Evolutionary conservation across 257 asterid species (phyloP), one percentile per base, ranked within the genome.

Genomic region (Jacaranda copaia): DNA sequence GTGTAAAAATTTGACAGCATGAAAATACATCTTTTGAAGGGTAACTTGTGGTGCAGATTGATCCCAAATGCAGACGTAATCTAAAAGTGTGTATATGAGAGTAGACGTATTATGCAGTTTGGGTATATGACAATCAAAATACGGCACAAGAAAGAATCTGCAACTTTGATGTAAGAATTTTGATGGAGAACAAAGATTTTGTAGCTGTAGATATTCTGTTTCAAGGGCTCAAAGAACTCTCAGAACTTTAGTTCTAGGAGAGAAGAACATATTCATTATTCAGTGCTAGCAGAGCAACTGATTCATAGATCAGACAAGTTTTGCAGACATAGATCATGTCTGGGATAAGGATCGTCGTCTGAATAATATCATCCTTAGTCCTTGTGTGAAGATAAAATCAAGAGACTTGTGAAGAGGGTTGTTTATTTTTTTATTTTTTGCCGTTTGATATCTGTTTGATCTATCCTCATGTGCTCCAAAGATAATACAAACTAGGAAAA

Each of bases 121-220:
- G 32, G n/a, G 13, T 57, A 70, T 56, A 57, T 19, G 75, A 79
- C 35, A 12, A 5, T 5, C 1, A 25, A 25, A 25, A 25, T 25
- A 25, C 32, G 2, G 32, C 32, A 25, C 2, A 2, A 25, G 32
- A 35, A 32, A 32, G 55, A 56, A 58, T 68, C 42, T n/a, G 51
- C 62, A 67, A 51, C 55, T 56, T 56, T 60, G 12, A 56, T 42
- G 52, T 16, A 20, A 40, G 76, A 61, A 19, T 55, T 55, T 75
- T 61, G 70, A 68, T n/a, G 4, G 64, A 60, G 45, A 46, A 32
- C 52, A 49, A 46, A 60, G 35, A 20, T 70, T 36, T 59, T 49
- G 35, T 42, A 80, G 77, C 63, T 35, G 64, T 69, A 73, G 58
- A 70, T 76, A 81, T 81, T 76, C 84, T 63, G 48, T 55, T 61